A percentile compares a stretch with the other conserved stretches of the same genome.
Conservation (phyloP, 2,329 filamentous ascomycete genomes). For the Onygena corvina region DNA sequence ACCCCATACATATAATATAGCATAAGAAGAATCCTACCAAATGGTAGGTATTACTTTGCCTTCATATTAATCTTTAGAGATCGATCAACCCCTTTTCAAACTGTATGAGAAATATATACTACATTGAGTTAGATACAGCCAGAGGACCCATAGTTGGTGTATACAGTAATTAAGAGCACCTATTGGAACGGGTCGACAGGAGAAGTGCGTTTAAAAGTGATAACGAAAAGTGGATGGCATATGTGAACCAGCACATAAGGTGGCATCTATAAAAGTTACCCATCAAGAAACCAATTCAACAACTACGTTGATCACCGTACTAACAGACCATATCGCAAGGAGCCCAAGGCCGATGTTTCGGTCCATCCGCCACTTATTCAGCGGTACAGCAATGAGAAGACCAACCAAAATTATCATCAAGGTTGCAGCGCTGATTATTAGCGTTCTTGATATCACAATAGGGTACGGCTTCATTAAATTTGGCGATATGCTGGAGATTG, state of each 20-base stretch:
- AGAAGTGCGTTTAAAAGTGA: too few species aligned
- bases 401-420: conserved; percentile 67
- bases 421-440: conserved; percentile 76
- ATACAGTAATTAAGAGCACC: too few species aligned
- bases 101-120: too few species aligned
- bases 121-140: too few species aligned
- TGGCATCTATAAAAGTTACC: not conserved
- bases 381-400: conserved; percentile 66
- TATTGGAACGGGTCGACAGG: too few species aligned
- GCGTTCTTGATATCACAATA: conserved; percentile 70
- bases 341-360: conserved; percentile 68
- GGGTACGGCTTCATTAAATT: conserved; percentile 50
- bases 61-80: too few species aligned
- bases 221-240: too few species aligned
- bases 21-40: too few species aligned
- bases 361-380: conserved; percentile 78
- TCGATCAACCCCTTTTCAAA: too few species aligned
- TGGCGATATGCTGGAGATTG: conserved; percentile 11
- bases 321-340: conserved; percentile 67
- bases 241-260: not conserved
- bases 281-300: conserved; percentile 48
- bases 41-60: too few species aligned
- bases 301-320: conserved; percentile 68
- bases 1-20: too few species aligned
- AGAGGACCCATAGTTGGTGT: too few species aligned